Conservation (phyloP, 495 filamentous ascomycete species). For the Penicillium paxilli region DNA sequence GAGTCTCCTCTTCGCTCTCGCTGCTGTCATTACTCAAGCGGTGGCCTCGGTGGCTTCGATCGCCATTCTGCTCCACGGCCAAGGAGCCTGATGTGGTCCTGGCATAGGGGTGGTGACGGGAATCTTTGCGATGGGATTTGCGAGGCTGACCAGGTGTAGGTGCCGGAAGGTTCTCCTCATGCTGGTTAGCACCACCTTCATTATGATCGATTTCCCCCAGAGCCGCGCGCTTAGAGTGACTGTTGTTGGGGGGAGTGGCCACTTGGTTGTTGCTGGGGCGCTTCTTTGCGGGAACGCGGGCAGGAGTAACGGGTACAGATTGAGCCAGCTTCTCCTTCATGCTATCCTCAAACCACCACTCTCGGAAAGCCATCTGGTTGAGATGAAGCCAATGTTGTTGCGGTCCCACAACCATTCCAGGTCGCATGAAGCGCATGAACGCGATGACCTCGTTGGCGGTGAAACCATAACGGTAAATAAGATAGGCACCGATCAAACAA, state of each 20-base stretch:
- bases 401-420: slow-evolving; percentile 98
- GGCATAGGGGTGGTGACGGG: slow-evolving; percentile 55
- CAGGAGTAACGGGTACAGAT: slow-evolving; percentile 74
- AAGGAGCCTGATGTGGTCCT: slow-evolving; percentile 44
- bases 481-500: slow-evolving; percentile 93
- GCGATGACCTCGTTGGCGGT: slow-evolving; percentile 98
- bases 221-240: slow-evolving; percentile 71
- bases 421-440: slow-evolving; percentile 99
- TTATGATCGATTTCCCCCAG: slow-evolving; percentile 90
- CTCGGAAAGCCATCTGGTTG: slow-evolving; percentile 92
- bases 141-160: slow-evolving; percentile 95
- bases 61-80: slow-evolving; percentile 33
- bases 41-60: slow-evolving; percentile 29
- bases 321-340: slow-evolving; percentile 66
- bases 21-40: slow-evolving; percentile 48
- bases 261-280: slow-evolving; percentile 60
- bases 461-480: slow-evolving; percentile 98
- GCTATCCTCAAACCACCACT: slow-evolving; percentile 96
- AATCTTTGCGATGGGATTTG: slow-evolving; percentile 72
- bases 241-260: slow-evolving; percentile 80
- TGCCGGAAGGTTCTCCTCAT: slow-evolving; percentile 84
- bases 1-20: slow-evolving; percentile 78
- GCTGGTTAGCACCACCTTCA: slow-evolving; percentile 55
- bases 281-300: slow-evolving; percentile 57
- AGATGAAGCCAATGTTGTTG: slow-evolving; percentile 99